Percentiles rank a stretch among this genome's conserved stretches.
phyloP scores from a whole-genome alignment of 345 rosid genomes.

The Carallia pectinifolia region DNA sequence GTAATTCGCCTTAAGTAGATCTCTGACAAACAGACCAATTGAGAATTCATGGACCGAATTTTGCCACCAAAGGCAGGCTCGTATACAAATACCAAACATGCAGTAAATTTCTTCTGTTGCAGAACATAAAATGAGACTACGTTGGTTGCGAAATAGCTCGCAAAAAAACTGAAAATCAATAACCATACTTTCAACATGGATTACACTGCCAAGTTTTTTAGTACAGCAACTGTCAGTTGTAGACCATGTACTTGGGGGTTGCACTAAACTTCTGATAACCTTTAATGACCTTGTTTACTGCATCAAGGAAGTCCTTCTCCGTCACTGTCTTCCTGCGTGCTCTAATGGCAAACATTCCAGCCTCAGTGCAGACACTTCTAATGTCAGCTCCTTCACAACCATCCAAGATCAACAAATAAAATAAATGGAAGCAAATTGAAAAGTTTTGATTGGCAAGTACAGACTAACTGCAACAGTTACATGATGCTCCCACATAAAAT shows the following conservation, averaged over 20 bases:
- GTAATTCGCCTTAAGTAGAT: background rate
- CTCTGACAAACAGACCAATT: background rate
- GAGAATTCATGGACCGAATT: background rate
- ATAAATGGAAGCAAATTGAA: background rate
- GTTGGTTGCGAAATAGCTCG: background rate
- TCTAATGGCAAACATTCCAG: conserved; percentile 91
- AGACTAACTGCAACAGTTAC: background rate
- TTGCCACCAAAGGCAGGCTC: background rate
- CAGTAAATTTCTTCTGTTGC: background rate
- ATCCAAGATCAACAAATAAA: conserved; percentile 6
- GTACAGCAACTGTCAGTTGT: conserved; percentile 41
- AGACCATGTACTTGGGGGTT: conserved; percentile 93
- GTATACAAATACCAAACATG: background rate
- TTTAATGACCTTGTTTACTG: conserved; percentile 95
- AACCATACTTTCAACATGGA: conserved; percentile 7
- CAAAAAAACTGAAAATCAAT: conserved; percentile 1
- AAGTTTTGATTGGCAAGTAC: background rate
- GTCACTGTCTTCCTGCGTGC: conserved; percentile 93
- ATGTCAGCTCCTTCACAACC: conserved; percentile 77
- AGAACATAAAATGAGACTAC: background rate
- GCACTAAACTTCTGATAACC: conserved; percentile 97
- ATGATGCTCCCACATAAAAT: no score
- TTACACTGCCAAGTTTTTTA: background rate
- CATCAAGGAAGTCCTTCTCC: conserved; percentile 92
- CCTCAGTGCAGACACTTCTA: conserved; percentile 94